Conservation (phyloP, 768 basidiomycete genomes). For the Tricholoma bakamatsutake region DNA sequence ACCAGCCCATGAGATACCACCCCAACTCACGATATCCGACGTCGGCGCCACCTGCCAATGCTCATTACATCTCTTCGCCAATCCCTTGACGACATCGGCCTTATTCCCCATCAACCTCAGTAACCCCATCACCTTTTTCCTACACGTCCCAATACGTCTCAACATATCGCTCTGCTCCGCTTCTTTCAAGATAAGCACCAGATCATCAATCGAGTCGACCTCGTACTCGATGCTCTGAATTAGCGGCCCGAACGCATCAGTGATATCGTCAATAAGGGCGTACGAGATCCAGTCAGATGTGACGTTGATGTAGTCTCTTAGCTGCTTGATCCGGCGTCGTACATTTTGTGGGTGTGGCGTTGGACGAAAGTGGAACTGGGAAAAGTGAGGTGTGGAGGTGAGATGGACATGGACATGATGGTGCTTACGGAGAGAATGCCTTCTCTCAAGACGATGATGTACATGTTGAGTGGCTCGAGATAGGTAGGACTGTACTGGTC, state of each 20-base stretch:
- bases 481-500: slow-evolving; percentile 96
- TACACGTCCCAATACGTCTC: slow-evolving; percentile 91
- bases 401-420: not conserved
- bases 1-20: not conserved
- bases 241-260: slow-evolving; percentile 96
- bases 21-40: slow-evolving; percentile 76
- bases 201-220: slow-evolving; percentile 97
- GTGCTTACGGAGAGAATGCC: slow-evolving; percentile 84
- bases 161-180: slow-evolving; percentile 98
- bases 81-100: slow-evolving; percentile 97
- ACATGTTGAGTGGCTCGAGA: slow-evolving; percentile 98
- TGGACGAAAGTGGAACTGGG: slow-evolving; percentile 92
- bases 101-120: slow-evolving; percentile 98
- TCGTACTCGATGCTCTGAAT: slow-evolving; percentile 99
- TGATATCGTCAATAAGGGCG: slow-evolving; percentile 98
- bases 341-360: slow-evolving; percentile 98
- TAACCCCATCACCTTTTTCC: slow-evolving; percentile 99
- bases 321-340: slow-evolving; percentile 94
- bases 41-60: slow-evolving; percentile 99
- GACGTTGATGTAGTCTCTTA: slow-evolving; percentile 97
- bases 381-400: not conserved
- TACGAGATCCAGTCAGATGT: slow-evolving; percentile 99
- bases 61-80: slow-evolving; percentile 97
- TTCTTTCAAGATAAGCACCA: slow-evolving; percentile 94
- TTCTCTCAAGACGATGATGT: slow-evolving; percentile 97